phyloP scores from a whole-genome alignment of 2,329 filamentous ascomycete species.

The Diaporthe vexans region DNA sequence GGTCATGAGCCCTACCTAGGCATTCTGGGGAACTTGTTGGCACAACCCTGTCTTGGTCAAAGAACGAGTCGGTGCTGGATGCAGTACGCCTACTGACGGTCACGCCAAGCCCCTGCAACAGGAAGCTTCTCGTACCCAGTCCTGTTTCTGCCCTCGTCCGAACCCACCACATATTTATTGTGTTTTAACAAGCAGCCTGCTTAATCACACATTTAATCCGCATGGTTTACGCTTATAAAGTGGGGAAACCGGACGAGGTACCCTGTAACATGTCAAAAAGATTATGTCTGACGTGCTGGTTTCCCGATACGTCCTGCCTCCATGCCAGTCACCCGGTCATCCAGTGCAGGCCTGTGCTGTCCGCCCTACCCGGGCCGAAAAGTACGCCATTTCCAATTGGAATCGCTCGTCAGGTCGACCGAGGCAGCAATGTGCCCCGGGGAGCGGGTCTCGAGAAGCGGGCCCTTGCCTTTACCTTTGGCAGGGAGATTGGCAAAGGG shows the following conservation, averaged over 20 bases:
- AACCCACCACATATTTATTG: background rate
- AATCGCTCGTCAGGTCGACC: too few relatives aligned
- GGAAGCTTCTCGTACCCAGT: conserved; percentile 21
- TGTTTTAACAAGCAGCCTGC: conserved; percentile 11
- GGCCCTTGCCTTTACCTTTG: background rate
- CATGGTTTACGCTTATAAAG: conserved; percentile 29
- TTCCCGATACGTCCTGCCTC: conserved; percentile 16
- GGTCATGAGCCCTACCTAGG: background rate
- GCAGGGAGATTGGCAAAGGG: conserved; percentile 23
- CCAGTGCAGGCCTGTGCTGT: background rate
- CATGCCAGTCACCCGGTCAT: conserved; percentile 1
- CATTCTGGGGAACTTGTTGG: conserved; percentile 16
- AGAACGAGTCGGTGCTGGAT: conserved; percentile 32
- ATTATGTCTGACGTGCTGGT: conserved; percentile 13
- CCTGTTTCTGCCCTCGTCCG: conserved; percentile 24
- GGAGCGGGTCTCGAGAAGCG: background rate
- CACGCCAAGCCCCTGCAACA: conserved; percentile 13
- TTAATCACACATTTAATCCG: conserved; percentile 30
- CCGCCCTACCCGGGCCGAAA: conserved; percentile 20
- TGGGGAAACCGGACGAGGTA: background rate
- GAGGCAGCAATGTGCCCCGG: conserved; percentile 3
- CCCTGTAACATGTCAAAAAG: conserved; percentile 23
- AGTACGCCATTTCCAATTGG: background rate
- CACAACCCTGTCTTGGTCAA: background rate
- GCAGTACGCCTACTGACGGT: background rate